Evolutionary conservation across 1,139 yeast species (phyloP).

Genomic region (Kluyveromyces sp.): DNA sequence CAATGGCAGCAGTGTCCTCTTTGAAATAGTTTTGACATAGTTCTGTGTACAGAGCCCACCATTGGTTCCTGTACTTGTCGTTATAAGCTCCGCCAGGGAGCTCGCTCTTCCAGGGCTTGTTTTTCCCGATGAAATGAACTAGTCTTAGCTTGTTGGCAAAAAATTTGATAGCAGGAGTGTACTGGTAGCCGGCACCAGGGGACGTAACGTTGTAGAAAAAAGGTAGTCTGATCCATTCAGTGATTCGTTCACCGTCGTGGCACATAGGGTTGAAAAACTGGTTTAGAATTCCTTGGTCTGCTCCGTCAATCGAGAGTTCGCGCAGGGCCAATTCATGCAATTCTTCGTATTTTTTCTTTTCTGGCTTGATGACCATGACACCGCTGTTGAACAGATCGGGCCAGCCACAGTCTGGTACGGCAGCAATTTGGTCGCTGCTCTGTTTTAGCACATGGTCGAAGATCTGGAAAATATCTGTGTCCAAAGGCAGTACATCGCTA

Average conservation of each 20-base stretch:
- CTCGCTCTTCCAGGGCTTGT: slow-evolving; percentile 66
- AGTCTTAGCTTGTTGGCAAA: slow-evolving; percentile 51
- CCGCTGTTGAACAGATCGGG: slow-evolving; percentile 95
- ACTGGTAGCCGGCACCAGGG: slow-evolving; percentile 73
- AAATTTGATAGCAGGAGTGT: slow-evolving; percentile 66
- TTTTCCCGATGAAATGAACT: slow-evolving; percentile 74
- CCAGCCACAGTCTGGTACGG: slow-evolving; percentile 93
- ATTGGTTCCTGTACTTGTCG: slow-evolving; percentile 9
- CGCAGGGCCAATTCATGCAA: slow-evolving; percentile 37
- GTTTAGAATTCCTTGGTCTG: slow-evolving; percentile 90
- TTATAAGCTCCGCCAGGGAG: neutral
- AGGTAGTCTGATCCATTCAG: slow-evolving; percentile 63
- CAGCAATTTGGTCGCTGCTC: slow-evolving; percentile 40
- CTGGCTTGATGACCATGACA: slow-evolving; percentile 63
- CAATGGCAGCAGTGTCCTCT: slow-evolving; percentile 5
- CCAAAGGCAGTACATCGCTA: slow-evolving; percentile 68
- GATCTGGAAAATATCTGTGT: slow-evolving; percentile 22
- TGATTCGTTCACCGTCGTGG: slow-evolving; percentile 20
- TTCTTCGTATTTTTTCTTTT: slow-evolving; percentile 38
- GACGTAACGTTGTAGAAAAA: slow-evolving; percentile 76
- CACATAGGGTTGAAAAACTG: slow-evolving; percentile 56
- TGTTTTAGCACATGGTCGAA: slow-evolving; percentile 19
- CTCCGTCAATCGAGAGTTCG: slow-evolving; percentile 74
- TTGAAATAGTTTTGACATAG: slow-evolving; percentile 7
- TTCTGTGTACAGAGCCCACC: slow-evolving; percentile 13